Base-by-base conservation (phyloP, 345 rosid species). In the Dimocarpus longan region DNA sequence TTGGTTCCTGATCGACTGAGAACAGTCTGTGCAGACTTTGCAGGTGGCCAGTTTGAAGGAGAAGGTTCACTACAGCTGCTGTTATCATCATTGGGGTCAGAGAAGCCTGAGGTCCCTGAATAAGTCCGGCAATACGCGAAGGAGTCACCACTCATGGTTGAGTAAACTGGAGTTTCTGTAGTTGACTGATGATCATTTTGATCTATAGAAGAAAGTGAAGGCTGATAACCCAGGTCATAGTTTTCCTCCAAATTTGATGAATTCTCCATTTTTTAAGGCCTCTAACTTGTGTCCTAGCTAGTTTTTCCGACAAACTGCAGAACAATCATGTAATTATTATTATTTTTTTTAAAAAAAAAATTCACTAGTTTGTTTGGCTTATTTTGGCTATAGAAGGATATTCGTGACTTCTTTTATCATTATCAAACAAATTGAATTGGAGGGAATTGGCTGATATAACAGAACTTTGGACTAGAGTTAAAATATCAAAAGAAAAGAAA, bases 41-140 rank as follows among this genome's bases (percentile, higher is more conserved):
- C 71, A 15, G 72, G 66, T 22, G 88, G 88, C 93, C 96, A 91
- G 37, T 82, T 82, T 52, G 70, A 87, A 68, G 93, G 93, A 40
- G 95, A 93, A 82, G 90, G 86, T 16, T 91, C 95, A 77, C 92
- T 83, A 40, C 85, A 86, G 71, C 70, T 86, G 67, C 93, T 87
- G 80, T 84, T 71, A 15, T 89, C 92, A 66, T 94, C 95, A 18
- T 82, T 43, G 5, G 84, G 88, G 19, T 87, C 97, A 73, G 97
- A 90, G 68, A 85, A 85, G 22, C 87, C 90, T 16, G 97, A 94
- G 24, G 88, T 84, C 83, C 83, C 93, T 5, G 97, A 95, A 80
- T 72, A 88, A 76, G 91, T 93, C 81, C 91, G 74, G 77, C 83
- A 80, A 68, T 87, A 86, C 64, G 75, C 63, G 66, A 86, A 94